A percentile compares a stretch with the other conserved stretches of the same genome.
phyloP scores from a whole-genome alignment of 2,329 filamentous ascomycete species.

The Aspergillus sp. region DNA sequence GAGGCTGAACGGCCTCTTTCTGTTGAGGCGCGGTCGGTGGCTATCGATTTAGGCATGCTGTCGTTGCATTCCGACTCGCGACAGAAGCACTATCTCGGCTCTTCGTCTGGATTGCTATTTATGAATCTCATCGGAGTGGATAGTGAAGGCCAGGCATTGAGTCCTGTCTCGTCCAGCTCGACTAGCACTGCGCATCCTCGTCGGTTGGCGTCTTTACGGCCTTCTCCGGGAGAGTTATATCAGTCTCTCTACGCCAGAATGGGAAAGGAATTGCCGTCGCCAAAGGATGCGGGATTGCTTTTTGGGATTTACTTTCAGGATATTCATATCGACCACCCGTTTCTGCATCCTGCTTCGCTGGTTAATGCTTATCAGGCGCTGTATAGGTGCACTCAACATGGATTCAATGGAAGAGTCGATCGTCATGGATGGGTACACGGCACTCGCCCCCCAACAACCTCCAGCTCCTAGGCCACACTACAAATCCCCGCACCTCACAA shows the following conservation, averaged over 20 bases:
- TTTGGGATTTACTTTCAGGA: constrained; percentile 21
- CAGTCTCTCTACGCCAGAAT: constrained; percentile 6
- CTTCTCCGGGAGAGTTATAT: constrained; percentile 2
- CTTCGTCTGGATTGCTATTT: constrained; percentile 34
- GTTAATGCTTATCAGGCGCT: constrained; percentile 20
- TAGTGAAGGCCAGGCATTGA: not conserved
- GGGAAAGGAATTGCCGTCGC: constrained; percentile 15
- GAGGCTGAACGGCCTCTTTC: constrained; percentile 12
- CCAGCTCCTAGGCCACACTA: constrained; percentile 18
- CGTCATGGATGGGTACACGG: constrained; percentile 19
- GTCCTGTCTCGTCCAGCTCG: not conserved
- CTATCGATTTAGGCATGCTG: constrained; percentile 32
- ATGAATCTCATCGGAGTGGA: constrained; percentile 20
- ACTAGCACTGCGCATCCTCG: not conserved
- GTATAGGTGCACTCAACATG: constrained; percentile 14
- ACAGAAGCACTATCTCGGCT: constrained; percentile 36
- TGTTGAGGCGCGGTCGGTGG: constrained; percentile 24
- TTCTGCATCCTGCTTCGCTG: constrained; percentile 22
- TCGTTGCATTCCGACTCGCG: constrained; percentile 34
- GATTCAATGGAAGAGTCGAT: constrained; percentile 9
- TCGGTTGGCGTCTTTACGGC: not conserved
- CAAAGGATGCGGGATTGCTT: constrained; percentile 18
- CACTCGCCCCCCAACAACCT: constrained; percentile 15
- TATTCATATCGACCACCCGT: constrained; percentile 26
- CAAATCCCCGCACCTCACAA: constrained; percentile 67